These are phyloP conservation scores for Cryoendolithus antarcticus DNA, from an alignment of 2,329 filamentous ascomycete genomes.

Conservation along the genomic window DNA sequence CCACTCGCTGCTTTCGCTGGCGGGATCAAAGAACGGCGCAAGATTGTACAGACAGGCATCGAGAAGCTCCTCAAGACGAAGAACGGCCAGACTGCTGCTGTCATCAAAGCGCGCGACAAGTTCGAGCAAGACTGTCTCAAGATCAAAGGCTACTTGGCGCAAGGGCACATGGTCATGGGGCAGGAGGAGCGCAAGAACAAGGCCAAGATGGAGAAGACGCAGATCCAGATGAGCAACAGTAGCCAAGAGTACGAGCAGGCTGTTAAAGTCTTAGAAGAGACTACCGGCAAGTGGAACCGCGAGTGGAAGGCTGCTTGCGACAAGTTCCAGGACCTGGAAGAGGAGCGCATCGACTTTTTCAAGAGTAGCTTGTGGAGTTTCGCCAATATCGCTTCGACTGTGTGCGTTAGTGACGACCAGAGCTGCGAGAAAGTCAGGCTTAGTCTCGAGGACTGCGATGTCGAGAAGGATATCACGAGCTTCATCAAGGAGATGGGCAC, in stretches of 20 bases:
- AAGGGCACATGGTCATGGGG: constrained; percentile 99
- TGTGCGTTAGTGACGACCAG: constrained; percentile 89
- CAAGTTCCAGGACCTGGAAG: constrained; percentile 98
- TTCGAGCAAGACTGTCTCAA: constrained; percentile 97
- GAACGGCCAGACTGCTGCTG: constrained; percentile 74
- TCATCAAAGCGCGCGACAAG: constrained; percentile 90
- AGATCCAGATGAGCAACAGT: constrained; percentile 82
- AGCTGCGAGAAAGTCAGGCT: constrained; percentile 94
- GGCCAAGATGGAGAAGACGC: constrained; percentile 95
- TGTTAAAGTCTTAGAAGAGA: constrained; percentile 88
- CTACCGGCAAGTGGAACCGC: constrained; percentile 87
- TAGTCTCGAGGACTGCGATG: constrained; percentile 87
- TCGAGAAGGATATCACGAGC: constrained; percentile 79
- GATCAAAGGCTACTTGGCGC: constrained; percentile 95
- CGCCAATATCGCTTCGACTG: constrained; percentile 91
- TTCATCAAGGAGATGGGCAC: constrained; percentile 89
- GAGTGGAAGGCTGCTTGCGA: constrained; percentile 97
- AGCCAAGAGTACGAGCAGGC: constrained; percentile 90
- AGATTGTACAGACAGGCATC: constrained; percentile 88
- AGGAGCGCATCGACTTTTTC: constrained; percentile 90
- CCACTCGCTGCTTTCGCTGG: constrained; percentile 83
- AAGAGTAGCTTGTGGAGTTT: constrained; percentile 98
- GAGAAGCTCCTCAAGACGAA: constrained; percentile 92
- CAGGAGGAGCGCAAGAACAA: constrained; percentile 99
- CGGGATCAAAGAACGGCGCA: constrained; percentile 89